Evolutionary conservation across 108 stramenopile genomes (phyloP).

Genomic region (Mayamaea pseudoterrestris): DNA sequence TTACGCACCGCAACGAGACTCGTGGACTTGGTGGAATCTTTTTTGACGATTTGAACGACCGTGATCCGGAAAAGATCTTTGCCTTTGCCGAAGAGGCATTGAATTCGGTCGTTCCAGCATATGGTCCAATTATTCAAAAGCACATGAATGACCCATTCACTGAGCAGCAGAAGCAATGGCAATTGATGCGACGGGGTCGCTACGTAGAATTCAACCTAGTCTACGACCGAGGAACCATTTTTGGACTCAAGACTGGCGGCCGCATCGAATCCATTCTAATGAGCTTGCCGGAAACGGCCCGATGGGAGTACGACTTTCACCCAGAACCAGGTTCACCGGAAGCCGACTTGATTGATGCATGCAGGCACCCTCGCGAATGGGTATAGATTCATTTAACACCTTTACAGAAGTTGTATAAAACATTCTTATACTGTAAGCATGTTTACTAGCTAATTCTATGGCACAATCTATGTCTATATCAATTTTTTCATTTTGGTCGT

Average conservation of each 20-base stretch:
- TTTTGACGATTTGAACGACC: constrained; percentile 96
- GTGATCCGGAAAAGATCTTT: constrained; percentile 78
- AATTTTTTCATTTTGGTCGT: too few relatives aligned
- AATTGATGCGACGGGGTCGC: constrained; percentile 87
- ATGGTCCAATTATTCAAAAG: constrained; percentile 84
- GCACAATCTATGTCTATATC: too few relatives aligned
- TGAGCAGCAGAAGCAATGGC: constrained; percentile 91
- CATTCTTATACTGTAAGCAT: too few relatives aligned
- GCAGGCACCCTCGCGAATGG: constrained; percentile 86
- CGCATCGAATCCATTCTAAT: constrained; percentile 98
- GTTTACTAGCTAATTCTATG: too few relatives aligned
- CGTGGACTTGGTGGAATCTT: constrained; percentile 98
- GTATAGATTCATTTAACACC: too few relatives aligned
- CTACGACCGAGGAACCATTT: constrained; percentile 97
- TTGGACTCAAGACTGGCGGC: constrained; percentile 97
- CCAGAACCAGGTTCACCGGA: constrained; percentile 75
- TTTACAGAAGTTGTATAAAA: too few relatives aligned
- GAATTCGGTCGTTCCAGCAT: constrained; percentile 80
- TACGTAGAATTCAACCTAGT: constrained; percentile 99
- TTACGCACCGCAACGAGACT: constrained; percentile 91
- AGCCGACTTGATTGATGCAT: constrained; percentile 89
- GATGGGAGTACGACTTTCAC: constrained; percentile 94
- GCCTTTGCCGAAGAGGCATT: constrained; percentile 81
- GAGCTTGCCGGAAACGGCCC: constrained; percentile 95
- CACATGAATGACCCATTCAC: constrained; percentile 88